Conservation (phyloP, 768 basidiomycete genomes). For the Favolaschia claudopus region DNA sequence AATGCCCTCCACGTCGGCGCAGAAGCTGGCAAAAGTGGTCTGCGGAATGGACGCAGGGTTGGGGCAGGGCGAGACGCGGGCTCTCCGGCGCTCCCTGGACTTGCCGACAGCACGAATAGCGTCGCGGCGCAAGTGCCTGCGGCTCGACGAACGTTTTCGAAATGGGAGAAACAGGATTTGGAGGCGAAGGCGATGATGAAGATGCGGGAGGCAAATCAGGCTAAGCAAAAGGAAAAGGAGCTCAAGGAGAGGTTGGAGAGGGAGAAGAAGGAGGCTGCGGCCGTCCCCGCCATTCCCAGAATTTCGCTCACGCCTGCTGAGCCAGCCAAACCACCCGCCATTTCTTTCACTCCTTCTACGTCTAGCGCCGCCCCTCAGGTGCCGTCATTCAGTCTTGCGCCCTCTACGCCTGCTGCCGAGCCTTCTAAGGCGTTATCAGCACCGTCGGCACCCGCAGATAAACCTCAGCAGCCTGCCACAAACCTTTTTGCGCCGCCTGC, state of each 20-base stretch:
- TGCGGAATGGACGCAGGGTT: constrained; percentile 19
- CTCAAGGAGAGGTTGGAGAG: constrained; percentile 52
- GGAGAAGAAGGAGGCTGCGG: constrained; percentile 41
- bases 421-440: not conserved
- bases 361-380: constrained; percentile 19
- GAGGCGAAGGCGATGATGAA: constrained; percentile 82
- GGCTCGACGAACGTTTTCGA: constrained; percentile 58
- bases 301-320: constrained; percentile 34
- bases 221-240: constrained; percentile 50
- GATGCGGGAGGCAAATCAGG: constrained; percentile 60
- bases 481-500: constrained; percentile 11
- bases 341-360: constrained; percentile 20
- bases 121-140: constrained; percentile 19
- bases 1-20: constrained; percentile 26
- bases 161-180: constrained; percentile 88
- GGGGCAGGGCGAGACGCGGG: constrained; percentile 17
- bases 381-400: constrained; percentile 30
- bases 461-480: not conserved
- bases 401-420: constrained; percentile 18
- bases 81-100: constrained; percentile 27
- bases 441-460: constrained; percentile 3
- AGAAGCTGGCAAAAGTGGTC: constrained; percentile 31
- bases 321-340: constrained; percentile 33
- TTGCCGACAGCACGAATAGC: constrained; percentile 65
- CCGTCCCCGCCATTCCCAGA: constrained; percentile 35